Percentiles rank a stretch among this genome's conserved stretches.
phyloP scores from a whole-genome alignment of 345 rosid species.

The Euclidium syriacum region DNA sequence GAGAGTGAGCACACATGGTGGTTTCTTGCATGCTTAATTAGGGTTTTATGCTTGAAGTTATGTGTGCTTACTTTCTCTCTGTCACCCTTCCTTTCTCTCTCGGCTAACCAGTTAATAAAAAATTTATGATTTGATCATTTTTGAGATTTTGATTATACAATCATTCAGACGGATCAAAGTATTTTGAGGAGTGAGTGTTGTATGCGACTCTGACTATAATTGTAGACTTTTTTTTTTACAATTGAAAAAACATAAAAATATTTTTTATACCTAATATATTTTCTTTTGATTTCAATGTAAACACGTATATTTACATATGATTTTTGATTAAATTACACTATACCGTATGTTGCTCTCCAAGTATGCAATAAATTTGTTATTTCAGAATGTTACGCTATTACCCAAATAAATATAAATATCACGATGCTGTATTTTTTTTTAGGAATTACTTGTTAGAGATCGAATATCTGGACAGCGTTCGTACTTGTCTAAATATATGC shows the following conservation, averaged over 20 bases:
- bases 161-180: neutral
- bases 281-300: neutral
- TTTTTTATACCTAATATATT: neutral
- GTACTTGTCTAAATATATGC: neutral
- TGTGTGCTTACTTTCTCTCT: constrained; percentile 92
- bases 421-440: neutral
- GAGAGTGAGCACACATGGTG: constrained; percentile 98
- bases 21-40: constrained; percentile 63
- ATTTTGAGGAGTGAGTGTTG: neutral
- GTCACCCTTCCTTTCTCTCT: constrained; percentile 49
- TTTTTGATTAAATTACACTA: neutral
- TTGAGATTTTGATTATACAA: neutral
- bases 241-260: neutral
- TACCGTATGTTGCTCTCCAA: neutral
- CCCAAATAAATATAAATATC: no score
- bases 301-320: neutral
- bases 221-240: neutral
- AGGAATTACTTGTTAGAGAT: neutral
- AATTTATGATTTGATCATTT: neutral
- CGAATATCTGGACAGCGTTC: neutral
- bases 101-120: neutral
- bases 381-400: no score
- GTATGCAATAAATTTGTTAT: neutral
- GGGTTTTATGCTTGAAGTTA: constrained; percentile 65
- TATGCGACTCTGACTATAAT: neutral